A percentile compares a stretch with the other conserved stretches of the same genome.
Evolutionary conservation across 148 eudicot genomes (phyloP).

Genomic region (Rheum nobile): DNA sequence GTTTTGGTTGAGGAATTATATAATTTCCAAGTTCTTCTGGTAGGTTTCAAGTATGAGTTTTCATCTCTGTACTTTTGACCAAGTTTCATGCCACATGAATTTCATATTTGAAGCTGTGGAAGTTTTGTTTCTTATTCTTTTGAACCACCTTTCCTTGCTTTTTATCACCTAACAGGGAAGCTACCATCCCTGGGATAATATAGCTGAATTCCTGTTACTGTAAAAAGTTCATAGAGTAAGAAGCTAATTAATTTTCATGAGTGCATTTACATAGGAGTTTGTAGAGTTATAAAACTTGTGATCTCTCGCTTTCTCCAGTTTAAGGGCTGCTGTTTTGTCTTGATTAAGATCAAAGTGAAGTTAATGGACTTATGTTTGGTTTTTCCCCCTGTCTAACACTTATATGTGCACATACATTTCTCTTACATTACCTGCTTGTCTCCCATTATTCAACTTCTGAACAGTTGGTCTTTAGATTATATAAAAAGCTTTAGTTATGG

Average conservation of each 20-base stretch:
- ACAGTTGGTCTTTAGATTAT: neutral
- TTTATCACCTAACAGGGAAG: neutral
- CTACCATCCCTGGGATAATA: neutral
- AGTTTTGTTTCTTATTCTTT: neutral
- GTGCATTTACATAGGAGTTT: neutral
- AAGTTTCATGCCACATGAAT: neutral
- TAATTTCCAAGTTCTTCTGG: neutral
- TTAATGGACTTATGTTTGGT: neutral
- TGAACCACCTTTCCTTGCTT: neutral
- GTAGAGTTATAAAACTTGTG: neutral
- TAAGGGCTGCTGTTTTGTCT: neutral
- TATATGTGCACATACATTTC: neutral
- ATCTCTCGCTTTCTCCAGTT: neutral
- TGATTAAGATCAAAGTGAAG: too few relatives aligned
- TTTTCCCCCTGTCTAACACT: neutral
- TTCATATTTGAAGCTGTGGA: neutral
- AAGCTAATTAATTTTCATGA: neutral
- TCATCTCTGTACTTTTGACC: neutral
- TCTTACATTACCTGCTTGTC: neutral
- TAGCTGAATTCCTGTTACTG: neutral
- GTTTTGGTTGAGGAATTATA: neutral
- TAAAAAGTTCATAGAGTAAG: neutral
- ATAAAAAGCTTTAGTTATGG: neutral
- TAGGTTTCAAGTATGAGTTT: neutral
- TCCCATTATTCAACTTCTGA: neutral